Evolutionary conservation across 2,329 filamentous ascomycete species (phyloP).

Genomic region (Trichoderma lentiforme): DNA sequence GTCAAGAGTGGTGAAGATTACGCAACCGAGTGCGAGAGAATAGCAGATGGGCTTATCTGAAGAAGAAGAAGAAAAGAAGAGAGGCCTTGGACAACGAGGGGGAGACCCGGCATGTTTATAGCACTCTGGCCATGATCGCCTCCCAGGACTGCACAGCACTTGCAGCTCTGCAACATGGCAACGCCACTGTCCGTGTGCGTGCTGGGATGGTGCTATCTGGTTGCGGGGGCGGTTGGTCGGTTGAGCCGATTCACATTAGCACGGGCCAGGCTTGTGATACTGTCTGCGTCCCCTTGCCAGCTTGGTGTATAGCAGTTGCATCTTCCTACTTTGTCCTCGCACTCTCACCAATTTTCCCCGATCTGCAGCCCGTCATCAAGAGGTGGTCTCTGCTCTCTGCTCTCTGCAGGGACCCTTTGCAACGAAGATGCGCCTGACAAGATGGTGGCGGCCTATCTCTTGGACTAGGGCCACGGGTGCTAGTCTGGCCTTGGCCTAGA

Average conservation of each 20-base stretch:
- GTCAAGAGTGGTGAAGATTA: slow-evolving; percentile 23
- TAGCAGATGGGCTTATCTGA: slow-evolving; percentile 5
- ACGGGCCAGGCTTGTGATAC: neutral
- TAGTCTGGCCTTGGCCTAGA: neutral
- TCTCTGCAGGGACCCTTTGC: slow-evolving; percentile 17
- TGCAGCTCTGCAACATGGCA: neutral
- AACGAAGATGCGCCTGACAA: neutral
- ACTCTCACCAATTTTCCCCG: neutral
- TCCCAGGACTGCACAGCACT: neutral
- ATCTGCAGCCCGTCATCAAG: neutral
- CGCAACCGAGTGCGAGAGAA: neutral
- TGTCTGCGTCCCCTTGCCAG: neutral
- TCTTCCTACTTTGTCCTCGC: neutral
- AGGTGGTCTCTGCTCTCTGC: neutral
- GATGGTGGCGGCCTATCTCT: neutral
- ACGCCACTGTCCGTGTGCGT: slow-evolving; percentile 2
- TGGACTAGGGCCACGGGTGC: neutral
- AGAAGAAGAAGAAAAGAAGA: neutral
- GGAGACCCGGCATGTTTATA: neutral
- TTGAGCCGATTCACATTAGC: neutral
- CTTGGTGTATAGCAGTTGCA: neutral
- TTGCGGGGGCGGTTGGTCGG: neutral
- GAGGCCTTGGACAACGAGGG: neutral
- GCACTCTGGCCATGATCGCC: neutral
- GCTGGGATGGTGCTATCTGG: neutral